phyloP scores from a whole-genome alignment of 2,329 filamentous ascomycete genomes.

The Colletotrichum tabaci region DNA sequence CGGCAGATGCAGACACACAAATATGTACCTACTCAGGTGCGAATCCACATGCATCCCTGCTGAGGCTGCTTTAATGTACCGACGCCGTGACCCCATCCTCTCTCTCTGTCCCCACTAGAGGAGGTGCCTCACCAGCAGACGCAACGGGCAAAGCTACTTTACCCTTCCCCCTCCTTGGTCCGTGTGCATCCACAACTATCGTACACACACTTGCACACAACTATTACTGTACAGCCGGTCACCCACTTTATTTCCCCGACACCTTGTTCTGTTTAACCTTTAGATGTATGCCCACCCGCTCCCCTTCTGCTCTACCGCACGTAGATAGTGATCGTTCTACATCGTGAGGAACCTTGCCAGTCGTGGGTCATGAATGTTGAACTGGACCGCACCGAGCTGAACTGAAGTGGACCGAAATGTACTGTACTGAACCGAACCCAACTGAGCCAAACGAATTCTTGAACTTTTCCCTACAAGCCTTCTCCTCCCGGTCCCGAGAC shows the following conservation, averaged over 20 bases:
- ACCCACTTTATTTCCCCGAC: slow-evolving; percentile 18
- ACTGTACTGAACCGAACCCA: too few relatives aligned
- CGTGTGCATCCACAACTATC: slow-evolving; percentile 8
- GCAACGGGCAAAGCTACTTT: neutral
- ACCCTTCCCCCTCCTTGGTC: neutral
- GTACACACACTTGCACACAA: slow-evolving; percentile 6
- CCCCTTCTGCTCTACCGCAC: slow-evolving; percentile 2
- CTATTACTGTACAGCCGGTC: neutral
- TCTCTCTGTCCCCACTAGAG: neutral
- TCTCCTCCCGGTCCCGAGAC: neutral
- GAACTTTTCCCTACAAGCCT: neutral
- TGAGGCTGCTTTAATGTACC: neutral
- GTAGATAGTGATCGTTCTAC: neutral
- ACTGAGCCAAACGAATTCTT: neutral
- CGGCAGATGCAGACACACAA: slow-evolving; percentile 35
- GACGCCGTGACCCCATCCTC: neutral
- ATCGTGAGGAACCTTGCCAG: neutral
- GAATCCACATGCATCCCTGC: neutral
- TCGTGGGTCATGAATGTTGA: neutral
- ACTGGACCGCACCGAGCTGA: slow-evolving; percentile 1
- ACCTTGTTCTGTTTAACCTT: slow-evolving; percentile 25
- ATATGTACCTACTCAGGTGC: neutral
- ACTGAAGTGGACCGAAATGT: neutral
- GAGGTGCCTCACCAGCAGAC: neutral
- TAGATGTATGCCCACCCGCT: slow-evolving; percentile 21